These are phyloP conservation scores for Coemansia sp. DNA, from an alignment of 192 early-diverging fungal genomes.

Conservation along the genomic window DNA sequence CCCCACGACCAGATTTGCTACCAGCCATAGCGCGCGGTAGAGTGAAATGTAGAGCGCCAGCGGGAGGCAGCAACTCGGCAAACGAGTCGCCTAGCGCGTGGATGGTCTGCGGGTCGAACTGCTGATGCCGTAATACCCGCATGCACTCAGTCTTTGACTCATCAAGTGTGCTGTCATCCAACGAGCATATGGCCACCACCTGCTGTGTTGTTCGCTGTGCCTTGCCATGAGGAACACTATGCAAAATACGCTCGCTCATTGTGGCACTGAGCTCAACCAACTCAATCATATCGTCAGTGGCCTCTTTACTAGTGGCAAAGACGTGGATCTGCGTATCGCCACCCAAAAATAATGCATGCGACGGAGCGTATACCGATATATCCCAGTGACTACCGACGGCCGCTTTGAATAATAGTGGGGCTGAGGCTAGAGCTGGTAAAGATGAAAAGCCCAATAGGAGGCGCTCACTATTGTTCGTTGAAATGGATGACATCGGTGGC, in stretches of 20 bases:
- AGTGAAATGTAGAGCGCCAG: constrained; percentile 18
- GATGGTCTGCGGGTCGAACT: constrained; percentile 35
- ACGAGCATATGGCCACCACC: constrained; percentile 19
- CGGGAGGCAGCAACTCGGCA: constrained; percentile 26
- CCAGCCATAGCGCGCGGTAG: neutral
- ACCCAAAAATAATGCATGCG: constrained; percentile 31
- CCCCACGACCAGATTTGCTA: neutral
- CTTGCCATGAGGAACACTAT: constrained; percentile 22
- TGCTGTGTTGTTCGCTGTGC: constrained; percentile 15
- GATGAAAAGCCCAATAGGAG: constrained; percentile 27
- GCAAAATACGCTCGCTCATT: constrained; percentile 28
- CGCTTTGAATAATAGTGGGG: constrained; percentile 29
- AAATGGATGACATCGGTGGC: constrained; percentile 9
- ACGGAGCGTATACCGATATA: constrained; percentile 35
- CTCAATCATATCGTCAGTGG: neutral
- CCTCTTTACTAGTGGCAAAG: constrained; percentile 20
- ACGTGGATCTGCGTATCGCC: constrained; percentile 18
- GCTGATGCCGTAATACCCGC: constrained; percentile 2
- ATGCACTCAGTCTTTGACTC: neutral
- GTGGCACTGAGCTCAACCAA: constrained; percentile 28
- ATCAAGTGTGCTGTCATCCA: constrained; percentile 10
- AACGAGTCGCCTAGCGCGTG: constrained; percentile 47
- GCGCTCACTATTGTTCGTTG: no score
- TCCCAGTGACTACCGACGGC: constrained; percentile 16
- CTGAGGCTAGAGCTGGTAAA: constrained; percentile 12